A percentile compares a stretch with the other conserved stretches of the same genome.
Evolutionary conservation across 352 stramenopile species (phyloP).

Genomic region (Phytophthora constricta): DNA sequence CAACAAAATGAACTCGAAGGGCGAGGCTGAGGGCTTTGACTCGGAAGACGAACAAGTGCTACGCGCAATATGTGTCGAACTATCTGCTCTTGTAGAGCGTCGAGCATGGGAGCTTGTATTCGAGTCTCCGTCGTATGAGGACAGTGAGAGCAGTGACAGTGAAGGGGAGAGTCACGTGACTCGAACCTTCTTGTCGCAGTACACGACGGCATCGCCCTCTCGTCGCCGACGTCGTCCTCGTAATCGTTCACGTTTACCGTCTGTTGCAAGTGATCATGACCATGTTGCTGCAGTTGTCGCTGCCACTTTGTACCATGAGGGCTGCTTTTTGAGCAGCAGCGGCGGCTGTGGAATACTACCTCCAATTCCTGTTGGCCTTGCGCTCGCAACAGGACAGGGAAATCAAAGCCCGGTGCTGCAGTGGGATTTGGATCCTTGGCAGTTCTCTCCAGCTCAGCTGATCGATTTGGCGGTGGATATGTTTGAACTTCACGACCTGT

Average conservation of each 20-base stretch:
- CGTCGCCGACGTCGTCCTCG: conserved; percentile 31
- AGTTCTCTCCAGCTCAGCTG: conserved; percentile 65
- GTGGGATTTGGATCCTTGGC: conserved; percentile 74
- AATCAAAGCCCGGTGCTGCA: conserved; percentile 26
- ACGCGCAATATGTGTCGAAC: conserved; percentile 66
- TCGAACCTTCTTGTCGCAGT: conserved; percentile 78
- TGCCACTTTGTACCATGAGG: conserved; percentile 42
- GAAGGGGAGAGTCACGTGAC: conserved; percentile 53
- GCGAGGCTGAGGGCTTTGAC: conserved; percentile 53
- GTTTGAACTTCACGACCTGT: conserved; percentile 73
- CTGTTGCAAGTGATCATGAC: conserved; percentile 40
- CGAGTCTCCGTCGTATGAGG: conserved; percentile 51
- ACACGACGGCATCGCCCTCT: conserved; percentile 60
- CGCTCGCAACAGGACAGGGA: conserved; percentile 12
- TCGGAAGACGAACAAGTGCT: conserved; percentile 74
- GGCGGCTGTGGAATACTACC: conserved; percentile 21
- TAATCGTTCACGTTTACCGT: conserved; percentile 34
- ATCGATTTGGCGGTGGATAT: conserved; percentile 75
- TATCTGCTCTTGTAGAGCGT: conserved; percentile 68
- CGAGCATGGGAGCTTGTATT: conserved; percentile 81
- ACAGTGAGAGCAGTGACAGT: conserved; percentile 51
- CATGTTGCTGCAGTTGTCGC: conserved; percentile 47
- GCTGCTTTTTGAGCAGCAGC: conserved; percentile 42
- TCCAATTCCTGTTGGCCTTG: conserved; percentile 21
- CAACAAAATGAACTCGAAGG: conserved; percentile 65